A percentile compares a stretch with the other conserved stretches of the same genome.
These are phyloP conservation scores for Polygonum aviculare DNA, from an alignment of 148 eudicot species.

Conservation along the genomic window DNA sequence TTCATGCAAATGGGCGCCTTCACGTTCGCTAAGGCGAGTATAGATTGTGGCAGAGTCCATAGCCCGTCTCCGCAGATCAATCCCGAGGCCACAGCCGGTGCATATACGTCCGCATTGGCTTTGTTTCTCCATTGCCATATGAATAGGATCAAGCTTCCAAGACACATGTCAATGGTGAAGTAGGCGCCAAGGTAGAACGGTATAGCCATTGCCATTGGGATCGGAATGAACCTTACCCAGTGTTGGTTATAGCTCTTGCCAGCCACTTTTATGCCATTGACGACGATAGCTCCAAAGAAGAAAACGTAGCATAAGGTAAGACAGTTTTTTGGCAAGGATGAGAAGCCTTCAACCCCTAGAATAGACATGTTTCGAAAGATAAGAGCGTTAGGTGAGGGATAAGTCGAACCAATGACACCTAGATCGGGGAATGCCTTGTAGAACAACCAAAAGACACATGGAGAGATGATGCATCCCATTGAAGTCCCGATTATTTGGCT, in stretches of 20 bases:
- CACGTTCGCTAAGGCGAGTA: slow-evolving; percentile 51
- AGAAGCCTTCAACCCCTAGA: slow-evolving; percentile 56
- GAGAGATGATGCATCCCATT: slow-evolving; percentile 71
- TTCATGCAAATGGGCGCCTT: slow-evolving; percentile 70
- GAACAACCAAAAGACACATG: slow-evolving; percentile 58
- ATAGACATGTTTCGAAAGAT: slow-evolving; percentile 52
- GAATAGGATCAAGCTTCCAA: slow-evolving; percentile 60
- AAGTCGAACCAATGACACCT: slow-evolving; percentile 31
- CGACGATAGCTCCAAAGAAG: slow-evolving; percentile 35
- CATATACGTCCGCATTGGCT: slow-evolving; percentile 52
- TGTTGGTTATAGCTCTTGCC: slow-evolving; percentile 17
- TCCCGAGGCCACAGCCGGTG: slow-evolving; percentile 71
- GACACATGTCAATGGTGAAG: slow-evolving; percentile 68
- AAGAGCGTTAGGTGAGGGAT: slow-evolving; percentile 49
- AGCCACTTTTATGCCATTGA: slow-evolving; percentile 42
- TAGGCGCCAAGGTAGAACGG: slow-evolving; percentile 73
- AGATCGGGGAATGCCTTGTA: slow-evolving; percentile 53
- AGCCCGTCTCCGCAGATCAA: slow-evolving; percentile 79
- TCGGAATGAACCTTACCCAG: slow-evolving; percentile 43
- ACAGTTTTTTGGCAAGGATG: slow-evolving; percentile 54
- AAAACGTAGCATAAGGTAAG: slow-evolving; percentile 45
- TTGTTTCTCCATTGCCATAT: slow-evolving; percentile 42
- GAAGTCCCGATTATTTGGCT: slow-evolving; percentile 61
- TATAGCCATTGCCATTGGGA: slow-evolving; percentile 83
- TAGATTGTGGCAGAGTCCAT: slow-evolving; percentile 67